Percentiles rank a stretch among this genome's conserved stretches.
Conservation (phyloP, 768 basidiomycete genomes). For the Lentinus brumalis region DNA sequence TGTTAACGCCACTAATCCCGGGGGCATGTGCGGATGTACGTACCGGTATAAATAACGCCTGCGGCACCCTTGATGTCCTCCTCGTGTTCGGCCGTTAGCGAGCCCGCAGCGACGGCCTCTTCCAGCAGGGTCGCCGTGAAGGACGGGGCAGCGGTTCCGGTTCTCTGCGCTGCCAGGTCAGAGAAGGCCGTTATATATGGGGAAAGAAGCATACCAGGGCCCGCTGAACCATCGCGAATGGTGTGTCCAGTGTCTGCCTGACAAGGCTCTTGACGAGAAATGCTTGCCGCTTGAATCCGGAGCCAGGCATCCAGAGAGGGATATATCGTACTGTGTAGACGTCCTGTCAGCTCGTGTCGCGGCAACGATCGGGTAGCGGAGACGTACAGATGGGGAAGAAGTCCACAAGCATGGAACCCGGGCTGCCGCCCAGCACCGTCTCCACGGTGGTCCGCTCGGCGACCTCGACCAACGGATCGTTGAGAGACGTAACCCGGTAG, state of each 20-base stretch:
- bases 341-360: neutral
- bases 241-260: constrained; percentile 8
- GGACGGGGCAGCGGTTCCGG: constrained; percentile 21
- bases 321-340: constrained; percentile 11
- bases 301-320: constrained; percentile 23
- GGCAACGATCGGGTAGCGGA: neutral
- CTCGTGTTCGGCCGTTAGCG: constrained; percentile 15
- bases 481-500: constrained; percentile 4
- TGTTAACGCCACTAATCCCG: neutral
- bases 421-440: constrained; percentile 12
- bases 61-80: constrained; percentile 18
- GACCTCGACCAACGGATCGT: constrained; percentile 18
- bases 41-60: constrained; percentile 22
- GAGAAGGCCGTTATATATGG: neutral
- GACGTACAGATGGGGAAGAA: constrained; percentile 22
- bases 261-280: constrained; percentile 3
- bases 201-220: constrained; percentile 10
- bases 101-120: constrained; percentile 5
- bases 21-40: neutral
- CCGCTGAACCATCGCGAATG: constrained; percentile 24
- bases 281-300: constrained; percentile 19
- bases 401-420: constrained; percentile 22
- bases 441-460: constrained; percentile 16
- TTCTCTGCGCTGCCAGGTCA: neutral
- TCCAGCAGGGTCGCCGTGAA: constrained; percentile 23